Evolutionary conservation across 129 eudicot genomes (phyloP).

Genomic region (Flaveria linearis): DNA sequence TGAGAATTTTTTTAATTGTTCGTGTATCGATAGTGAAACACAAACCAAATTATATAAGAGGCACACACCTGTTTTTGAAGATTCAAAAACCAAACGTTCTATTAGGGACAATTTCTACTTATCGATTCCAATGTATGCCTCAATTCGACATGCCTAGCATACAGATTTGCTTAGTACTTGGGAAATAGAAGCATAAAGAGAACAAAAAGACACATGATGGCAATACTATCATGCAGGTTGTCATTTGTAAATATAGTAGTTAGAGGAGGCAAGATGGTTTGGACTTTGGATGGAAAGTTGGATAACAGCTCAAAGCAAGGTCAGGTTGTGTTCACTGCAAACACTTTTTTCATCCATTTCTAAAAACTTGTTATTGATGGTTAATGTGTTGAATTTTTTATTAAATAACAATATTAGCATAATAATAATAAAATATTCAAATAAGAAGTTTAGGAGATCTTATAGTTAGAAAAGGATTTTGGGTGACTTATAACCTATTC

Average conservation of each 20-base stretch:
- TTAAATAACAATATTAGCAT: neutral
- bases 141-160: constrained; percentile 70
- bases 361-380: neutral
- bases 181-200: constrained; percentile 3
- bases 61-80: constrained; percentile 76
- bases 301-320: neutral
- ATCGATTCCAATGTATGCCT: constrained; percentile 78
- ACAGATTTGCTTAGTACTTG: constrained; percentile 12
- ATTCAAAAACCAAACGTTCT: constrained; percentile 76
- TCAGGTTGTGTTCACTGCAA: neutral
- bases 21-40: constrained; percentile 6
- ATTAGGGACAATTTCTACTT: constrained; percentile 60
- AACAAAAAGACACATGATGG: neutral
- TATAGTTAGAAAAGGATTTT: neutral
- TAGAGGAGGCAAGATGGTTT: neutral
- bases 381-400: neutral
- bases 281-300: neutral
- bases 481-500: neutral
- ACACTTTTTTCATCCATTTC: too few relatives aligned
- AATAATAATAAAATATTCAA: neutral
- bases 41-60: constrained; percentile 4
- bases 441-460: neutral
- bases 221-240: neutral
- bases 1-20: constrained; percentile 17
- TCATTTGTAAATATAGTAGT: neutral